Percentiles rank a stretch among this genome's conserved stretches.
phyloP scores from a whole-genome alignment of 495 filamentous ascomycete genomes.

The Podospora pseudoanserina region DNA sequence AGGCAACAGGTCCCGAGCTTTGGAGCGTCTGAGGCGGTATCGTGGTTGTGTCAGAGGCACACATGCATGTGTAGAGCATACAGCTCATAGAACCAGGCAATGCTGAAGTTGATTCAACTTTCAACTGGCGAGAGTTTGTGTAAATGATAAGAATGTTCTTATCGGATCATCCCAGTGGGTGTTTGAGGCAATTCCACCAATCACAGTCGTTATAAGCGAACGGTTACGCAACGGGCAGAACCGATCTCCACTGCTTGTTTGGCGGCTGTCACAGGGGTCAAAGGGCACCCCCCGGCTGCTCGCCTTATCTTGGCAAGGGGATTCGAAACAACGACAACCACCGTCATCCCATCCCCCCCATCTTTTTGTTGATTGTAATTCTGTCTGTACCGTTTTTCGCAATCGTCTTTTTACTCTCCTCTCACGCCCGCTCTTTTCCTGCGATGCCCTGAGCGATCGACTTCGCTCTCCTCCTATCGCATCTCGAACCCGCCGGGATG shows the following conservation, averaged over 20 bases:
- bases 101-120: not conserved
- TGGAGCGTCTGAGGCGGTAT: not conserved
- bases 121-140: not conserved
- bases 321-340: not conserved
- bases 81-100: not conserved
- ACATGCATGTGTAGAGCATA: not conserved
- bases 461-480: not conserved
- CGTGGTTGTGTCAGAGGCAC: not conserved
- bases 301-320: not conserved
- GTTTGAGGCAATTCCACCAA: not conserved
- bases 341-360: not conserved
- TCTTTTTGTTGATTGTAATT: not conserved
- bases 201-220: not conserved
- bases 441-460: not conserved
- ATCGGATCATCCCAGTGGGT: not conserved
- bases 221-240: not conserved
- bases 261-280: not conserved
- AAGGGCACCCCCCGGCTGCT: not conserved
- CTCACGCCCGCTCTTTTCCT: not conserved
- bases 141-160: not conserved
- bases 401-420: not conserved
- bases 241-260: not conserved
- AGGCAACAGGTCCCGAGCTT: not conserved
- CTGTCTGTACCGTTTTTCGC: not conserved
- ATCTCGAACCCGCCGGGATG: constrained; percentile 2